Conservation (phyloP, 257 asterid species). For the Coffea canephora region DNA sequence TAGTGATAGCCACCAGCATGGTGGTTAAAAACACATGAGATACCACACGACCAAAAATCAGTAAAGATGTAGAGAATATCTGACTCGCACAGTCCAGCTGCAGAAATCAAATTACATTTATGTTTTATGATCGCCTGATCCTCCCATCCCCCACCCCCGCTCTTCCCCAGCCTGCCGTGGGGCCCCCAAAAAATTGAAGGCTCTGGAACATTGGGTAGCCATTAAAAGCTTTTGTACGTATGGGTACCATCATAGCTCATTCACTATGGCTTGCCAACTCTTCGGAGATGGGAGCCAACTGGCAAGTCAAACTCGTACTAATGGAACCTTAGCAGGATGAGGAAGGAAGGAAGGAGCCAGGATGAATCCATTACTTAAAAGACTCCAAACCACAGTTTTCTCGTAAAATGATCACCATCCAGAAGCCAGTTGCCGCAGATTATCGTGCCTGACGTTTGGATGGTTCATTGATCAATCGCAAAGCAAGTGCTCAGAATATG, state of each 20-base stretch:
- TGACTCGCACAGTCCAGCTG: not conserved
- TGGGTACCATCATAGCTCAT: not conserved
- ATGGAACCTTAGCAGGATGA: not conserved
- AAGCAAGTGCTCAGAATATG: not conserved
- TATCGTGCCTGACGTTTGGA: not conserved
- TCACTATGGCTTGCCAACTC: not conserved
- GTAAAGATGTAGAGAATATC: not conserved
- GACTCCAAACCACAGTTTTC: no score
- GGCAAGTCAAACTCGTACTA: not conserved
- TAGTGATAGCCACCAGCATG: fast-evolving
- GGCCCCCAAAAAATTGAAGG: not conserved
- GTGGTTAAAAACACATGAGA: not conserved
- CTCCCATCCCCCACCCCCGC: no score
- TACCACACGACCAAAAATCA: not conserved
- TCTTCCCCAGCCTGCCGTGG: no score
- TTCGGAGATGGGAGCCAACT: not conserved
- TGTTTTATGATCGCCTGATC: no score
- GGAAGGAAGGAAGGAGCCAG: no score
- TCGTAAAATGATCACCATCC: no score
- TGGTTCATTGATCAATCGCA: not conserved
- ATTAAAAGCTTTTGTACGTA: not conserved
- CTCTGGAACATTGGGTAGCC: not conserved
- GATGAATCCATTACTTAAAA: no score
- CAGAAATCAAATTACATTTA: no score
- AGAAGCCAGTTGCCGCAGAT: no score